Evolutionary conservation across 73 alveolate species (phyloP).

Genomic region (Uronychia setigera): DNA sequence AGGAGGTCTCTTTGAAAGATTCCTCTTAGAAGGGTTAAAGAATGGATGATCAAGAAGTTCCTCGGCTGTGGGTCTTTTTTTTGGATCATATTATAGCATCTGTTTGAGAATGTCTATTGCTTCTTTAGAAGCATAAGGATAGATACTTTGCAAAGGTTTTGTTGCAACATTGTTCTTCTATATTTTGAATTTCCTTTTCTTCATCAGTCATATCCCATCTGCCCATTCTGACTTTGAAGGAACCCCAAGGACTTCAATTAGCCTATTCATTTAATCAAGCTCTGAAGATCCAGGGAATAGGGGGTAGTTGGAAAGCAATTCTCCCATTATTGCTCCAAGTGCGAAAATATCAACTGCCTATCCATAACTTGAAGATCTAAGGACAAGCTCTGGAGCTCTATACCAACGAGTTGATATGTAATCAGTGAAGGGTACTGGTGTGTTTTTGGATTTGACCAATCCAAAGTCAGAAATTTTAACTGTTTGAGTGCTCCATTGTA

Average conservation of each 20-base stretch:
- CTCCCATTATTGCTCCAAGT: conserved; percentile 94
- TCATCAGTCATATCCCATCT: conserved; percentile 94
- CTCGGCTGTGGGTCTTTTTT: conserved; percentile 47
- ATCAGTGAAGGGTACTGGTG: conserved; percentile 77
- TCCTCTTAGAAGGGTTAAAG: background rate
- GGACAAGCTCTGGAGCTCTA: conserved; percentile 93
- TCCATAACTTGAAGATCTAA: conserved; percentile 78
- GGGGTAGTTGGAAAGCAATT: conserved; percentile 73
- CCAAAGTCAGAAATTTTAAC: conserved; percentile 89
- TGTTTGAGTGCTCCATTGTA: conserved; percentile 17
- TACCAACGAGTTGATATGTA: conserved; percentile 90
- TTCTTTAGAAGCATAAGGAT: conserved; percentile 76
- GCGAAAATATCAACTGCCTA: conserved; percentile 92
- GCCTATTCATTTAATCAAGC: conserved; percentile 90
- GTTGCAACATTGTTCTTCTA: conserved; percentile 85
- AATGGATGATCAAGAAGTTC: conserved; percentile 37
- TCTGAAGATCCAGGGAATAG: conserved; percentile 93
- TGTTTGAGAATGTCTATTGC: conserved; percentile 33
- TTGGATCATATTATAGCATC: conserved; percentile 50
- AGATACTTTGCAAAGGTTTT: conserved; percentile 60
- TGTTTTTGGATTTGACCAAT: conserved; percentile 73
- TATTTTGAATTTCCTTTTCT: conserved; percentile 78
- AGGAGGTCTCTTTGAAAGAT: background rate
- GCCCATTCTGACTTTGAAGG: conserved; percentile 90
- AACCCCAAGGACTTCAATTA: conserved; percentile 89